Evolutionary conservation across 768 basidiomycete genomes (phyloP).

Genomic region (Rhodotorula toruloides): DNA sequence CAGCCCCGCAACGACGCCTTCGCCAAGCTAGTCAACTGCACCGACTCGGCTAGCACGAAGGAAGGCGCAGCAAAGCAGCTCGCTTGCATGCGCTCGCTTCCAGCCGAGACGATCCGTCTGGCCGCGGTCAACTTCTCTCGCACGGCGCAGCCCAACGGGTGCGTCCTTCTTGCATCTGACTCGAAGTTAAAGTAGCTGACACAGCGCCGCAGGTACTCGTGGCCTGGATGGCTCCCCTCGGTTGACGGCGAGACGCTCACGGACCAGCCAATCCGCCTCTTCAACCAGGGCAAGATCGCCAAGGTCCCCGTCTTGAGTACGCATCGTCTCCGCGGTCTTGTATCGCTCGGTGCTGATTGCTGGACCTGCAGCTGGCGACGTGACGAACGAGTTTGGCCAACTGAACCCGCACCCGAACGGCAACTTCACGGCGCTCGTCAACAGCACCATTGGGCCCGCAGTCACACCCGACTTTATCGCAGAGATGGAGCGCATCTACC

Average conservation of each 20-base stretch:
- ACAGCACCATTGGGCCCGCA: not conserved
- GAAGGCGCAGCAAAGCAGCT: slow-evolving; percentile 14
- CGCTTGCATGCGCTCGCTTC: slow-evolving; percentile 1
- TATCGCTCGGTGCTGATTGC: too few relatives aligned
- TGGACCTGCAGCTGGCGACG: not conserved
- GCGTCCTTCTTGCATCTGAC: not conserved
- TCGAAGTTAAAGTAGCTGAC: not conserved
- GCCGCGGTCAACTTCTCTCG: slow-evolving; percentile 8
- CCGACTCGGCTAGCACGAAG: not conserved
- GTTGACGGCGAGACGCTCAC: slow-evolving; percentile 56
- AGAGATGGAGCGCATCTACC: slow-evolving; percentile 10
- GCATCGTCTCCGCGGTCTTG: slow-evolving; percentile 43
- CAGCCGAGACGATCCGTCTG: slow-evolving; percentile 15
- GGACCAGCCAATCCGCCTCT: slow-evolving; percentile 53
- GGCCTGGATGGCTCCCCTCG: slow-evolving; percentile 53
- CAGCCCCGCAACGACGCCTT: slow-evolving; percentile 20
- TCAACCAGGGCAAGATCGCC: slow-evolving; percentile 52
- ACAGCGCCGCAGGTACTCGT: not conserved
- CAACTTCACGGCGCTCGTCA: slow-evolving; percentile 3
- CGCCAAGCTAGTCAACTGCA: slow-evolving; percentile 7
- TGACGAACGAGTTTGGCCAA: slow-evolving; percentile 7
- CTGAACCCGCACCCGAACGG: not conserved
- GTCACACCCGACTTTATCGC: not conserved
- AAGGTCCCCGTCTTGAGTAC: slow-evolving; percentile 60
- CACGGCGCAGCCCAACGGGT: slow-evolving; percentile 4